phyloP scores from a whole-genome alignment of 352 stramenopile species.

The Phytophthora sojae region DNA sequence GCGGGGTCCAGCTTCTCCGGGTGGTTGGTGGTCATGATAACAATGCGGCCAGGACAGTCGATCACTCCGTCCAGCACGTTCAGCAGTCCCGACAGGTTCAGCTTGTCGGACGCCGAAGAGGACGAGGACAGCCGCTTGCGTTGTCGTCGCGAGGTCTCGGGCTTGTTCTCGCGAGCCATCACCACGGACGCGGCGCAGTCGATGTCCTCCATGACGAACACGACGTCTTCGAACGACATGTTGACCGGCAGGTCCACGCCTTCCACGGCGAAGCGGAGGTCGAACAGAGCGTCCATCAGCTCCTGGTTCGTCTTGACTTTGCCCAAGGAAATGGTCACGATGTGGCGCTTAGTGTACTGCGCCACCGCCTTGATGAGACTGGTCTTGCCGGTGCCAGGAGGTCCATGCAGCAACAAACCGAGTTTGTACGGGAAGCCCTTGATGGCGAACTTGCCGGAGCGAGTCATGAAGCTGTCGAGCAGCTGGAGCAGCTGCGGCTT shows the following conservation, averaged over 20 bases:
- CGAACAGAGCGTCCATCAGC: slow-evolving; percentile 84
- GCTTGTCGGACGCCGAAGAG: slow-evolving; percentile 44
- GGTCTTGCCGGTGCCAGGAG: slow-evolving; percentile 92
- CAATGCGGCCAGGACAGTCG: slow-evolving; percentile 74
- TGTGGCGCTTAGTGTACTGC: slow-evolving; percentile 80
- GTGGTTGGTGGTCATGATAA: slow-evolving; percentile 91
- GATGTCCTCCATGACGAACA: slow-evolving; percentile 93
- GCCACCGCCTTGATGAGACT: slow-evolving; percentile 91
- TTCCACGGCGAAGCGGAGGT: slow-evolving; percentile 65
- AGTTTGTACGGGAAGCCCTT: slow-evolving; percentile 91
- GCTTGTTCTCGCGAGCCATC: slow-evolving; percentile 44
- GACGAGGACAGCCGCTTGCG: slow-evolving; percentile 19
- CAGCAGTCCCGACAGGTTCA: slow-evolving; percentile 87
- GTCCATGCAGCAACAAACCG: slow-evolving; percentile 87
- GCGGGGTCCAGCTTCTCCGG: slow-evolving; percentile 87
- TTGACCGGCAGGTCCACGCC: slow-evolving; percentile 71
- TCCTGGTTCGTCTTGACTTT: slow-evolving; percentile 88
- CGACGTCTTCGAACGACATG: slow-evolving; percentile 82
- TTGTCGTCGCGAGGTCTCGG: slow-evolving; percentile 14
- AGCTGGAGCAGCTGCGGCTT: slow-evolving; percentile 76
- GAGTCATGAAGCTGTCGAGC: slow-evolving; percentile 75
- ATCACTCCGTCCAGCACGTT: slow-evolving; percentile 93
- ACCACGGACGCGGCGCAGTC: slow-evolving; percentile 84
- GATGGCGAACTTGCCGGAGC: slow-evolving; percentile 87
- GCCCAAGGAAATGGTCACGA: slow-evolving; percentile 74